Base-by-base conservation (phyloP, 2,329 filamentous ascomycete species). In the Clonostachys rhizophaga region DNA sequence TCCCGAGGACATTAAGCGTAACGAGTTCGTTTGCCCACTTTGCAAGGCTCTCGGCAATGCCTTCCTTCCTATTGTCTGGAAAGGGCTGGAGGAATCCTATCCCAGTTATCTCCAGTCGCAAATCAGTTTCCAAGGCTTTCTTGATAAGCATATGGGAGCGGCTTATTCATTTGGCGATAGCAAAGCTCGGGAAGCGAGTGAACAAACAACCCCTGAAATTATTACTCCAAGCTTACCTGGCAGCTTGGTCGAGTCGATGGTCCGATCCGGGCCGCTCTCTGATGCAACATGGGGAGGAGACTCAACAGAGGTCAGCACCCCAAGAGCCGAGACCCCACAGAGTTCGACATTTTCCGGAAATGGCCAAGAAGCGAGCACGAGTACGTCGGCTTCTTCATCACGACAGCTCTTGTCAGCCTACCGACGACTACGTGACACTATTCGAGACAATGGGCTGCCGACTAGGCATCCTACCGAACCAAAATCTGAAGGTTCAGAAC, bases 11-110 rank as follows among this genome's bases (percentile, higher is more conserved):
- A 77, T 89, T 3, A 75, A 79, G 17, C 74, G 81, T 40, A 87
- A 95, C 52, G 94, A 99, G 58, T 99, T 99, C 63, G 88, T 97
- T 47, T 99, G 94, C 56, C 94, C 94, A 2, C 75, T 99, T 1
- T 99, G 94, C 72, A 99, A 99, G 67, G 95, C 94, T 5, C 76
- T 99, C 1, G 94, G 94, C 4, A 99, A 99, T 61, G 82, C 89
- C 0, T 99, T 99, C 68, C 66, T 99, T 36, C 95, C 95, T 0
- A 90, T 99, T 51, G 84, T 95, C 36, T 99, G 94, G 94, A 95
- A 91, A 62, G 88, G 88, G 24, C 86, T 95, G 59, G 89, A 95
- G 56, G 89, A 96, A 60, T 81, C 84, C 2, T 90, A 91, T 51
- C 84, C 89, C 1, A 86, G 88, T 5, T 75, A 81, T n/a, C 69